These are phyloP conservation scores for Tetrahymena malaccensis DNA, from an alignment of 73 alveolate genomes.

Conservation along the genomic window DNA sequence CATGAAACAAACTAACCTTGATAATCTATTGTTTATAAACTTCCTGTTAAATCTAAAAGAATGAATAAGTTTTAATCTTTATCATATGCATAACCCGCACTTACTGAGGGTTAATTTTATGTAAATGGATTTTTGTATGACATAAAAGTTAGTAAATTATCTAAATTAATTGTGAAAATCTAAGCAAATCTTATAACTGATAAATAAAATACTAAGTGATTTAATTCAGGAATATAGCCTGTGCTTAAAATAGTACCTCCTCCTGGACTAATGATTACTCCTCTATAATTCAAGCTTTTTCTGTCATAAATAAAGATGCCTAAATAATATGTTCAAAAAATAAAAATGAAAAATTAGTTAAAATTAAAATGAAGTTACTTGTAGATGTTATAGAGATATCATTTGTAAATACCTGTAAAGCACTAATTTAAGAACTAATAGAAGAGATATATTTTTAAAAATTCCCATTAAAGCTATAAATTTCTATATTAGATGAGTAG, in stretches of 20 bases:
- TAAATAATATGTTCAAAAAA: not conserved
- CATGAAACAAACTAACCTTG: not conserved
- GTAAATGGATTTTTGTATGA: not conserved
- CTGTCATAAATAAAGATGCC: not conserved
- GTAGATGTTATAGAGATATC: not conserved
- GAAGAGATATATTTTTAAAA: not conserved
- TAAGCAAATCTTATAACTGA: not conserved
- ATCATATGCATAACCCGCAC: not conserved
- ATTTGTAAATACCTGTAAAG: not conserved
- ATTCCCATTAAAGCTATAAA: not conserved
- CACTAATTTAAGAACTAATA: not conserved
- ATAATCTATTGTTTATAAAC: not conserved
- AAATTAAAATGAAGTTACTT: not conserved
- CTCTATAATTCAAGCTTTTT: not conserved
- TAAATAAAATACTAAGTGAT: not conserved
- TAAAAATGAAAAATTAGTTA: not conserved
- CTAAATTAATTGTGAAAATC: not conserved
- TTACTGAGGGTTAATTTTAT: not conserved
- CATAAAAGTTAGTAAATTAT: not conserved
- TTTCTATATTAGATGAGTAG: not conserved
- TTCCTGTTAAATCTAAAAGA: not conserved
- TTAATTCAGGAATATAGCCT: not conserved
- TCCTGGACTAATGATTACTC: not conserved
- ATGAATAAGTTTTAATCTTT: not conserved
- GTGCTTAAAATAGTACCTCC: not conserved